Percentiles rank a stretch among this genome's conserved stretches.
phyloP scores from a whole-genome alignment of 2,329 filamentous ascomycete genomes.

The Fusarium pininemorale region DNA sequence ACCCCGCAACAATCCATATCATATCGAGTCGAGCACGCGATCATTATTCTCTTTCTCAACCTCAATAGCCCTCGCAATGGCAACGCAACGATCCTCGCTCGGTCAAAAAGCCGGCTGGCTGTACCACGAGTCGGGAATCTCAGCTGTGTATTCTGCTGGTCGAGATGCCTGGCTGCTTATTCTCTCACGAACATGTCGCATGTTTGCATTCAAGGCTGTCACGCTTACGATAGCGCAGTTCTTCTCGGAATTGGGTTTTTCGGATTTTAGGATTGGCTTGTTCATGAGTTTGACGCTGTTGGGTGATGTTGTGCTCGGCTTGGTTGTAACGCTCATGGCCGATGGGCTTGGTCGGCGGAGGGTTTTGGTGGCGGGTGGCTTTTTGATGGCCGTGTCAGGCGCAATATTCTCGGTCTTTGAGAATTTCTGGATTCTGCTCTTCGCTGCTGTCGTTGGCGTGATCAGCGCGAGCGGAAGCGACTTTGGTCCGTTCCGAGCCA shows the following conservation, averaged over 20 bases:
- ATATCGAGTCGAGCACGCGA: not conserved
- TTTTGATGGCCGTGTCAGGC: constrained; percentile 67
- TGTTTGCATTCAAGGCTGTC: constrained; percentile 71
- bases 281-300: constrained; percentile 72
- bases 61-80: not conserved
- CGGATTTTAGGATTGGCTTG: constrained; percentile 67
- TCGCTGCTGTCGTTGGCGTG: constrained; percentile 68
- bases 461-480: constrained; percentile 71
- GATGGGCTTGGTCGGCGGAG: constrained; percentile 66
- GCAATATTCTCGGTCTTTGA: constrained; percentile 61
- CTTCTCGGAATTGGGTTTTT: constrained; percentile 63
- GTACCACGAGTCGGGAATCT: constrained; percentile 59
- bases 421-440: constrained; percentile 67
- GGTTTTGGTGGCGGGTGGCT: constrained; percentile 61
- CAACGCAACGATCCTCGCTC: constrained; percentile 11
- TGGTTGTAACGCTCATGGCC: constrained; percentile 66
- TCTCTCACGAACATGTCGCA: constrained; percentile 56
- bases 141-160: constrained; percentile 56
- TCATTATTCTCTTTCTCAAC: not conserved
- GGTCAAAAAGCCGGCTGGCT: constrained; percentile 38
- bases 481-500: constrained; percentile 72
- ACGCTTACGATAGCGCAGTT: constrained; percentile 70
- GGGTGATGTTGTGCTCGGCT: constrained; percentile 68
- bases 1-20: constrained; percentile 13
- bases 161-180: constrained; percentile 46